These are phyloP conservation scores for Xylariales sp. DNA, from an alignment of 2,329 filamentous ascomycete genomes.

Conservation along the genomic window DNA sequence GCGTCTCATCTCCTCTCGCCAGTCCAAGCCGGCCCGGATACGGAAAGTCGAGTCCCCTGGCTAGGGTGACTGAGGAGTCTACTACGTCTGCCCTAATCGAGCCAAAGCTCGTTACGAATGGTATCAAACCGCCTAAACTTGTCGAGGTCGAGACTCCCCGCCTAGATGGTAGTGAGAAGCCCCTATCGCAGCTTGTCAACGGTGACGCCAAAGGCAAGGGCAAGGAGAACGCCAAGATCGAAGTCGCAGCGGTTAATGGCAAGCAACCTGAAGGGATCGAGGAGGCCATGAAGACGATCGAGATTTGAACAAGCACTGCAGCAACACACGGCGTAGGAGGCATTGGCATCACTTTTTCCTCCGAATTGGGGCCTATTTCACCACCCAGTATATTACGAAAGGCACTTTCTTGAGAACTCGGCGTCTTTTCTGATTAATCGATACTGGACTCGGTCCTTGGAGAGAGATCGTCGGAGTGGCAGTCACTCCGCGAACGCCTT, in stretches of 20 bases:
- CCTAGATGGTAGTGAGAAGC: conserved; percentile 39
- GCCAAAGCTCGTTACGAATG: conserved; percentile 23
- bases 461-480: no score
- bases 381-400: background rate
- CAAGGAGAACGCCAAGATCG: conserved; percentile 31
- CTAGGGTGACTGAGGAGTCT: conserved; percentile 68
- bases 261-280: conserved; percentile 41
- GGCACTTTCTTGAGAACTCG: background rate
- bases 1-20: conserved; percentile 55
- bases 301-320: conserved; percentile 41
- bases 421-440: conserved; percentile 6
- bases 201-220: conserved; percentile 31
- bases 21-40: conserved; percentile 63
- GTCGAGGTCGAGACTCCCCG: conserved; percentile 53
- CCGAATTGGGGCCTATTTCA: no score
- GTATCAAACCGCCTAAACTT: conserved; percentile 43
- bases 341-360: no score
- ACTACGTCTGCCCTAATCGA: conserved; percentile 21
- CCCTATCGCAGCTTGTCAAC: conserved; percentile 25
- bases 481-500: no score
- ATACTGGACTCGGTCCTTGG: background rate
- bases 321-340: background rate
- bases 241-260: conserved; percentile 28
- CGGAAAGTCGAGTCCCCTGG: conserved; percentile 67
- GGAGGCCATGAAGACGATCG: conserved; percentile 57